Percentiles rank a stretch among this genome's conserved stretches.
Conservation (phyloP, 2,329 filamentous ascomycete species). For the Gaeumannomyces sp. region DNA sequence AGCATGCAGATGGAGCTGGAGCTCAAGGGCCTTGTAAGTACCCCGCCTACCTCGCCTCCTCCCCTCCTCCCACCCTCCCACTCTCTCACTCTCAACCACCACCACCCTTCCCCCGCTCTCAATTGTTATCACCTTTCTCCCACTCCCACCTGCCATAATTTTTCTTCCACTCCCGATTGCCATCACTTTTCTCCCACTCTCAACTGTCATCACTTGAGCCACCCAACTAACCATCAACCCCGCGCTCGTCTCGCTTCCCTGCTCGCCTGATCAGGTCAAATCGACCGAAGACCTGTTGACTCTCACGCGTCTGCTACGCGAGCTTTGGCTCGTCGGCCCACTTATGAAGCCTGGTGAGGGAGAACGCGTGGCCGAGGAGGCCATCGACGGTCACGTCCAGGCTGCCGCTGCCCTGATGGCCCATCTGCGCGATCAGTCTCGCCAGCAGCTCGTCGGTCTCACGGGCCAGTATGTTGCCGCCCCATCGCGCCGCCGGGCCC, state of each 20-base stretch:
- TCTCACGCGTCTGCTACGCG: slow-evolving; percentile 42
- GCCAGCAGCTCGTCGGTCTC: slow-evolving; percentile 16
- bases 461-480: slow-evolving; percentile 19
- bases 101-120: too few relatives aligned
- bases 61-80: background rate
- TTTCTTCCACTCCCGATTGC: too few relatives aligned
- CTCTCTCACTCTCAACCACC: too few relatives aligned
- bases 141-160: too few relatives aligned
- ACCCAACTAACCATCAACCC: background rate
- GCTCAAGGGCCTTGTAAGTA: slow-evolving; percentile 29
- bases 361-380: slow-evolving; percentile 29
- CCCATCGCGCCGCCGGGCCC: slow-evolving; percentile 7
- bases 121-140: too few relatives aligned
- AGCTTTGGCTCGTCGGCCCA: slow-evolving; percentile 43
- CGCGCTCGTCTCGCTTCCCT: background rate
- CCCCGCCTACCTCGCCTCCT: background rate
- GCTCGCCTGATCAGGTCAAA: slow-evolving; percentile 26
- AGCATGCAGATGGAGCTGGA: slow-evolving; percentile 34
- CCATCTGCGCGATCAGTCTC: slow-evolving; percentile 21
- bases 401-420: slow-evolving; percentile 28
- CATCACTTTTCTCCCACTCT: background rate
- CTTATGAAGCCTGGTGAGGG: slow-evolving; percentile 37
- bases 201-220: background rate
- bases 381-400: slow-evolving; percentile 29
- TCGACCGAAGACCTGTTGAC: slow-evolving; percentile 38